Evolutionary conservation across 139 green algal species (phyloP).

Genomic region (Microglena sp.): DNA sequence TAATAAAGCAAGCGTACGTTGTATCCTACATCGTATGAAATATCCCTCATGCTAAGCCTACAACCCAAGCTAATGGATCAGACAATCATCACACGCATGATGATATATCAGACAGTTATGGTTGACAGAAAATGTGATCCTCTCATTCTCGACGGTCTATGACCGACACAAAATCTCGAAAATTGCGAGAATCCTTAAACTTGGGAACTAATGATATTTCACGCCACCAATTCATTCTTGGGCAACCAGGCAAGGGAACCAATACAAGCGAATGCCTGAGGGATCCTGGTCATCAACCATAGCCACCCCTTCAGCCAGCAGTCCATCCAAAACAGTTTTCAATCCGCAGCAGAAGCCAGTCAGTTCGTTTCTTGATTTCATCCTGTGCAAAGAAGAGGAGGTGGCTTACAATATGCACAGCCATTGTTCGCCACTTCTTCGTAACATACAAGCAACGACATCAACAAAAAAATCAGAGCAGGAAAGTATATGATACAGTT

Average conservation of each 20-base stretch:
- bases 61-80: too few relatives aligned
- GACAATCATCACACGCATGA: too few relatives aligned
- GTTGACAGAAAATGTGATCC: too few relatives aligned
- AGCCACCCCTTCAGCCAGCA: slow-evolving; percentile 58
- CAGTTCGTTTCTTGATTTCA: neutral
- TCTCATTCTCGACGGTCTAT: too few relatives aligned
- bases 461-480: neutral
- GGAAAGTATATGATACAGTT: neutral
- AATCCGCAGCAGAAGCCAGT: neutral
- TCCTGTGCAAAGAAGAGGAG: neutral
- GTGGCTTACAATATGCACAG: neutral
- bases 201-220: too few relatives aligned
- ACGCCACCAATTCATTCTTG: too few relatives aligned
- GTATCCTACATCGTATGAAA: too few relatives aligned
- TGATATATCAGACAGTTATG: too few relatives aligned
- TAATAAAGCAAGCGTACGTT: too few relatives aligned
- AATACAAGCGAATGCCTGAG: slow-evolving; percentile 45
- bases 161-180: too few relatives aligned
- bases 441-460: neutral
- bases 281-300: slow-evolving; percentile 64
- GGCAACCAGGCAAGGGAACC: slow-evolving; percentile 61
- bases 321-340: slow-evolving; percentile 19
- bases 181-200: too few relatives aligned
- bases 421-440: neutral
- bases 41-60: too few relatives aligned